Percentiles rank a stretch among this genome's conserved stretches.
Conservation (phyloP, 768 basidiomycete genomes). For the Lentinus tigrinus region DNA sequence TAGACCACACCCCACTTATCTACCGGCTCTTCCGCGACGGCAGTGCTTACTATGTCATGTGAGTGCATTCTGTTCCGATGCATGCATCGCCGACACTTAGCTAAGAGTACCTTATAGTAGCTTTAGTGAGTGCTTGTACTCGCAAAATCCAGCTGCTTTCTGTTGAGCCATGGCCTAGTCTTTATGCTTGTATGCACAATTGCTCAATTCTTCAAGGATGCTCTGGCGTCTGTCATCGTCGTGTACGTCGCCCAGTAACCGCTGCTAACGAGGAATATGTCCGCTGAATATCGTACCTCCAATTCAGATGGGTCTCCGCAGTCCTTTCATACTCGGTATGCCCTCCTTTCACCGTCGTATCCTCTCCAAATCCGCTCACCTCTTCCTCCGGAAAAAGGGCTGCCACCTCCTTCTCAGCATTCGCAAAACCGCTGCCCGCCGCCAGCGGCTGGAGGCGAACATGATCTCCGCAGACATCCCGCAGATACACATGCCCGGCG, state of each 20-base stretch:
- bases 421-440: slow-evolving; percentile 15
- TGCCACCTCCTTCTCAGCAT: slow-evolving; percentile 22
- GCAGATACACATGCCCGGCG: not conserved
- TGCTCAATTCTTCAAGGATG: not conserved
- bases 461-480: slow-evolving; percentile 1
- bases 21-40: slow-evolving; percentile 17
- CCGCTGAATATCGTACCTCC: not conserved
- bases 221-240: not conserved
- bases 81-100: not conserved
- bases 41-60: slow-evolving; percentile 17
- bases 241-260: slow-evolving; percentile 6
- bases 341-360: not conserved
- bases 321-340: slow-evolving; percentile 22
- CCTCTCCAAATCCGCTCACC: not conserved
- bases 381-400: slow-evolving; percentile 8
- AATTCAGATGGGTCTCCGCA: slow-evolving; percentile 17
- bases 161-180: not conserved
- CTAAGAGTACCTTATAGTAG: not conserved
- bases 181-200: slow-evolving; percentile 10
- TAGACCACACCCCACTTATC: slow-evolving; percentile 13
- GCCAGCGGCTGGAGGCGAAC: slow-evolving; percentile 7
- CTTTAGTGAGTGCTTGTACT: not conserved
- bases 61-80: not conserved
- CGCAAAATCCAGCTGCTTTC: not conserved
- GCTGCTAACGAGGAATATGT: not conserved